A percentile compares a stretch with the other conserved stretches of the same genome.
These are phyloP conservation scores for Crithidia bombi DNA, from an alignment of 208 protist genomes.

Conservation along the genomic window DNA sequence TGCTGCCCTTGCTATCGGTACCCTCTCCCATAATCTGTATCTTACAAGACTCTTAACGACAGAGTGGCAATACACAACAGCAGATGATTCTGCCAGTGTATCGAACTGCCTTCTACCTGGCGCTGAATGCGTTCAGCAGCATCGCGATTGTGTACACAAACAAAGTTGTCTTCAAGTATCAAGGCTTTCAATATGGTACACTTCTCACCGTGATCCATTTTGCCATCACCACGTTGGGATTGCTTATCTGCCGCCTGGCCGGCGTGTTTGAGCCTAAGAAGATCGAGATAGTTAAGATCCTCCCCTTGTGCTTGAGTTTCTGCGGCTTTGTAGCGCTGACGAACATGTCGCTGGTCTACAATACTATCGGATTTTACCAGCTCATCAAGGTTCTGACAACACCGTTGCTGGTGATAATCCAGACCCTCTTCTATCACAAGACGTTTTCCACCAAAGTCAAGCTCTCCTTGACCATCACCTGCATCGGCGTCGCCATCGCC, in stretches of 20 bases:
- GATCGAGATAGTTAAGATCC: constrained; percentile 48
- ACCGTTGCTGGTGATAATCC: constrained; percentile 70
- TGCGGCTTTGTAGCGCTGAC: constrained; percentile 89
- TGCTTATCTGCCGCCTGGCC: constrained; percentile 44
- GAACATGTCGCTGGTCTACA: constrained; percentile 89
- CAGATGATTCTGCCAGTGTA: constrained; percentile 16
- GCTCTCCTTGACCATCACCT: constrained; percentile 57
- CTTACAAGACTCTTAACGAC: too few species aligned
- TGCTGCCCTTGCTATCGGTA: neutral
- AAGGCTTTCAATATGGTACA: constrained; percentile 60
- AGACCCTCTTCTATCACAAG: constrained; percentile 64
- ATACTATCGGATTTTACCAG: constrained; percentile 92
- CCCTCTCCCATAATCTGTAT: too few species aligned
- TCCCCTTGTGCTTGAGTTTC: constrained; percentile 82
- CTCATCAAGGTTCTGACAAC: constrained; percentile 84
- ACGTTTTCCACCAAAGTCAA: constrained; percentile 54
- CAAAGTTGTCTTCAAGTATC: constrained; percentile 66
- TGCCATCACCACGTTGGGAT: constrained; percentile 56
- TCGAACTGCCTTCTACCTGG: constrained; percentile 42
- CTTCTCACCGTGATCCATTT: constrained; percentile 80
- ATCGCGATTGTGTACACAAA: constrained; percentile 72
- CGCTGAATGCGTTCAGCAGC: constrained; percentile 65
- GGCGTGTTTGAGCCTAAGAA: constrained; percentile 65
- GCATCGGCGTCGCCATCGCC: constrained; percentile 68
- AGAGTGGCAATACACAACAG: neutral